Evolutionary conservation across 2,329 filamentous ascomycete genomes (phyloP), one percentile per base, ranked within the genome.

Genomic region (Ophiocordyceps sinensis): DNA sequence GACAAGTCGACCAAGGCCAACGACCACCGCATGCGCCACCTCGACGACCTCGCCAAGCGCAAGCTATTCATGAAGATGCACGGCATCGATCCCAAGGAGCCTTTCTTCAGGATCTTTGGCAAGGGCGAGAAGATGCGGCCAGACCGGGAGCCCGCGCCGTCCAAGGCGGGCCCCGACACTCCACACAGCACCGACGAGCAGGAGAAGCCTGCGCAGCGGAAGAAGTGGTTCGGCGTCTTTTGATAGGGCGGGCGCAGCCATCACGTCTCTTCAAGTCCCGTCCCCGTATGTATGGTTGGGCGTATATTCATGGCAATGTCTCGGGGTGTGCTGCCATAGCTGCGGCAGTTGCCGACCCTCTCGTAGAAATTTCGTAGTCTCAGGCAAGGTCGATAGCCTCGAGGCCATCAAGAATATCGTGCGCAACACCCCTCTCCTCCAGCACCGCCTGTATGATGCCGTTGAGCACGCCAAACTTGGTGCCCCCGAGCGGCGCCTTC

Each of bases 11-110:
- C 73, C 47, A 65, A 78, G 54, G 82, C 82, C 26, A 69, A 73
- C 40, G 84, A 88, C 61, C 77, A 78, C 64, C 75, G 88, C 42
- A 75, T 77, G 53, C 73, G 73, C 54, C 79, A 78, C 49, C 71
- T 86, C 42, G 86, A 94, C 50, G 91, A 98, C 64, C 81, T 91
- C 26, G 75, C 81, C 59, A 94, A 95, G 75, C 74, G 89, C 53
- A 75, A 75, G 45, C 79, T 84, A 60, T 98, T 86, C 63, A 78
- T 88, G 53, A 80, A 85, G 62, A 85, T 82, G 45, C 86, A 94
- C 67, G 87, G 86, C 10, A 60, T 94, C 54, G 81, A 87, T 58
- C 66, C 73, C 51, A 68, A 71, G 52, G 65, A 73, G 40, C 69
- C 70, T 28, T 68, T 79, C 51, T 67, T 57, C 44, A 64, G 64